Base-by-base conservation (phyloP, 164 flowering plant genomes). In the Chimonanthus salicifolius region DNA sequence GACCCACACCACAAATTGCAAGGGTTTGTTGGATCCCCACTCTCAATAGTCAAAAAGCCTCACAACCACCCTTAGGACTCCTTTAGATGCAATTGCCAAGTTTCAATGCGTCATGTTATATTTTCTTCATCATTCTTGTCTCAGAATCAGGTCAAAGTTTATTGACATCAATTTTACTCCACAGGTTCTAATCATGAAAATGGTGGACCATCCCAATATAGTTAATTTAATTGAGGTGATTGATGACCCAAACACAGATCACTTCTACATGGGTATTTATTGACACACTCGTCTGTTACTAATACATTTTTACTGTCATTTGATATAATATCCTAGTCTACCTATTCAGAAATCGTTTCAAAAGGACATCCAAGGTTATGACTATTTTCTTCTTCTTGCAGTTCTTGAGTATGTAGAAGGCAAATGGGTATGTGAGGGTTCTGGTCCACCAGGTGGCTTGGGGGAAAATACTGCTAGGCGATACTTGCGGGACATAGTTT, bases 331-430 rank as follows among this genome's bases (percentile, higher is more conserved):
- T 33, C 33, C 46, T 20, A 63, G 66, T 43, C 68, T 65, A 33
- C 20, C n/a, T 15, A 4, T 64, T 18, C n/a, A 43, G 47, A 43
- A 21, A 4, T 65, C 15, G 3, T 45, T 33, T 45, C 44, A 18
- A 62, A 62, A 15, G 21, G 16, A 58, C 16, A 33, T 16, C 6
- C 8, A 62, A 62, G 21, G 48, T n/a, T 65, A 15, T 65, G 65
- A 51, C 50, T 33, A 8, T 68, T 47, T 15, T 7, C 15, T 47
- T 2, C 48, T 72, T 65, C 18, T 15, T 50, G 45, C 83, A 96
- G 99, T 96, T 86, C 95, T 96, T 66, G 99, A 96, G 81, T 94
- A 89, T 75, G 97, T 96, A 64, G 97, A 92, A 78, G 95, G 95
- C 67, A 90, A 89, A 77, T 88, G 95, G 92, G 88, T 80, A 58